Percentiles rank a stretch among this genome's conserved stretches.
These are phyloP conservation scores for Nelumbo lutea DNA, from an alignment of 164 flowering plant genomes.

Conservation along the genomic window DNA sequence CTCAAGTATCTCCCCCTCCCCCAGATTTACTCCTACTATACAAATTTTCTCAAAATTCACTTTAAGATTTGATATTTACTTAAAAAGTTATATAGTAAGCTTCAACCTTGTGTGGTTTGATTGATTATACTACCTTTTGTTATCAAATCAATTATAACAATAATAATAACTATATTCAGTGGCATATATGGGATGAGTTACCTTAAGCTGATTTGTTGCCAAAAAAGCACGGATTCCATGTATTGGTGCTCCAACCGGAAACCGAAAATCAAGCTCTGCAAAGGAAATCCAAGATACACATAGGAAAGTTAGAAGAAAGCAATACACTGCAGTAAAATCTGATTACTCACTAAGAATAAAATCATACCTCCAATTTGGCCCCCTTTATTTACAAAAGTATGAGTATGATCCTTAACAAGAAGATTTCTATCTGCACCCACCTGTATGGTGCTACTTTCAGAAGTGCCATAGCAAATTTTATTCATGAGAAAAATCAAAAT, in stretches of 20 bases:
- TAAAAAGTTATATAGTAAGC: no score
- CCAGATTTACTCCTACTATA: no score
- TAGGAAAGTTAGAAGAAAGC: conserved; percentile 1
- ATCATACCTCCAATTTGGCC: conserved; percentile 83
- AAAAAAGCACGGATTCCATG: conserved; percentile 93
- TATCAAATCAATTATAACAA: no score
- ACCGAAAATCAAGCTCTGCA: conserved; percentile 96
- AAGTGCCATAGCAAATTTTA: background rate
- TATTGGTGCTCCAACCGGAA: conserved; percentile 89
- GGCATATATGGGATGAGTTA: conserved; percentile 13
- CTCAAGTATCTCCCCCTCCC: no score
- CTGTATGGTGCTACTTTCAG: conserved; percentile 24
- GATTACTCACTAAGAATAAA: conserved; percentile 5
- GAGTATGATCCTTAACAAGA: conserved; percentile 97
- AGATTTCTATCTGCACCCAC: conserved; percentile 92
- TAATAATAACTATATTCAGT: no score
- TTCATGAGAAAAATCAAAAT: no score
- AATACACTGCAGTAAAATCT: background rate
- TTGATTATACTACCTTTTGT: no score
- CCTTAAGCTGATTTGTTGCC: conserved; percentile 90
- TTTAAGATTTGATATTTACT: no score
- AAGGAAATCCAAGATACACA: conserved; percentile 12
- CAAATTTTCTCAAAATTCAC: no score
- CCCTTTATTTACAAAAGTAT: conserved; percentile 88
- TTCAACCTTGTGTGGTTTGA: no score